Conservation (phyloP, 805 yeast species). For the Danielia reshetovae region DNA sequence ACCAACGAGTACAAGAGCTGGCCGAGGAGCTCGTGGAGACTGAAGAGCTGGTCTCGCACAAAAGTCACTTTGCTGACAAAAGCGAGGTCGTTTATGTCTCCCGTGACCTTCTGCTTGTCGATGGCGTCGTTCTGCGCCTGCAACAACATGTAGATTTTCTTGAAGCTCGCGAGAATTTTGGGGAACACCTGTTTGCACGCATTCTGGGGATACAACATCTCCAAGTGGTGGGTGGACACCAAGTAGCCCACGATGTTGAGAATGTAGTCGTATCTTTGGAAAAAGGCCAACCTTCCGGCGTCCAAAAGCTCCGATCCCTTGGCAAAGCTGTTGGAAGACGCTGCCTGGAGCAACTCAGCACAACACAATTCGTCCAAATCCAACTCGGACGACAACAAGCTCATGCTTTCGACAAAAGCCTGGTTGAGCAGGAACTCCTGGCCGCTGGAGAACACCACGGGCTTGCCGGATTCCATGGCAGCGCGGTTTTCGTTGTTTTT, state of each 20-base stretch:
- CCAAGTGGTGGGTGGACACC: slow-evolving; percentile 19
- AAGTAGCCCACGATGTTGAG: slow-evolving; percentile 53
- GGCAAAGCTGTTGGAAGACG: slow-evolving; percentile 35
- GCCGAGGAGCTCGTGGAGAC: slow-evolving; percentile 69
- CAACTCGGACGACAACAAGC: slow-evolving; percentile 50
- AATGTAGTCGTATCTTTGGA: slow-evolving; percentile 67
- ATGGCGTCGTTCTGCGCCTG: slow-evolving; percentile 48
- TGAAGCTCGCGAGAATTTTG: slow-evolving; percentile 52
- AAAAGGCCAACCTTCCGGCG: slow-evolving; percentile 65
- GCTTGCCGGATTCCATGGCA: slow-evolving; percentile 11
- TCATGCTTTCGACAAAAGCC: slow-evolving; percentile 58
- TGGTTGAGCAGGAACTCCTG: slow-evolving; percentile 59
- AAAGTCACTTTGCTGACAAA: slow-evolving; percentile 42
- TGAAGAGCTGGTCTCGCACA: slow-evolving; percentile 58
- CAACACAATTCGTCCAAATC: slow-evolving; percentile 68
- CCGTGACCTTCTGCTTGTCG: slow-evolving; percentile 45
- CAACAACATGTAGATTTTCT: slow-evolving; percentile 53
- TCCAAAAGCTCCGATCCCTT: slow-evolving; percentile 51
- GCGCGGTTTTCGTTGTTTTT: slow-evolving; percentile 24
- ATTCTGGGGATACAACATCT: slow-evolving; percentile 17
- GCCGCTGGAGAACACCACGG: slow-evolving; percentile 49
- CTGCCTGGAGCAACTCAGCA: slow-evolving; percentile 61
- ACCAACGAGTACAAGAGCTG: slow-evolving; percentile 56
- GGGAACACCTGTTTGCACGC: slow-evolving; percentile 28
- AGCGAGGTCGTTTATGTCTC: slow-evolving; percentile 45